These are phyloP conservation scores for Trichosporon ovoides DNA, from an alignment of 1,284 basidiomycete genomes.

Conservation along the genomic window DNA sequence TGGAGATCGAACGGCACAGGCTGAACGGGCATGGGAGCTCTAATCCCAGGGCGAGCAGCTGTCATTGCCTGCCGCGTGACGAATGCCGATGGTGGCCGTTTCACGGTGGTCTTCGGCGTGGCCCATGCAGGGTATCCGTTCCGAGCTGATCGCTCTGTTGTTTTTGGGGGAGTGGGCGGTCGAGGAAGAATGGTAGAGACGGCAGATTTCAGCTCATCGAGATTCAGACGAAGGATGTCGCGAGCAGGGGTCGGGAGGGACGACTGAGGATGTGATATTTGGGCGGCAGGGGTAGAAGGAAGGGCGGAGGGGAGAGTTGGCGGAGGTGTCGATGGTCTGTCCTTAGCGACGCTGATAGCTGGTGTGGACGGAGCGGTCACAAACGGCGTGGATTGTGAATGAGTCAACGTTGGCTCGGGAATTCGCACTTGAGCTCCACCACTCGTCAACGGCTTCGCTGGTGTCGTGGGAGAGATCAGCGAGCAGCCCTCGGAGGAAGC, in stretches of 20 bases:
- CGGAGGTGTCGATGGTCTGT: neutral
- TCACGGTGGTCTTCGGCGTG: neutral
- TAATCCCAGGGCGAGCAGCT: neutral
- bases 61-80: conserved; percentile 1
- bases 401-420: too few relatives aligned
- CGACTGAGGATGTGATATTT: neutral
- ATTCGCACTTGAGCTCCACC: too few relatives aligned
- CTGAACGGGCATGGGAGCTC: neutral
- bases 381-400: neutral
- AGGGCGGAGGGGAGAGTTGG: neutral
- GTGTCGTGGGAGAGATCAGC: neutral
- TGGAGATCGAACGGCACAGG: neutral
- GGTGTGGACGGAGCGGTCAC: neutral
- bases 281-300: neutral
- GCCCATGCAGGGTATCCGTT: conserved; percentile 7
- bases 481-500: too few relatives aligned
- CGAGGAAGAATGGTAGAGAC: conserved; percentile 1
- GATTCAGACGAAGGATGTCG: conserved; percentile 4
- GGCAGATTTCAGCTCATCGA: neutral
- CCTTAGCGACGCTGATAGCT: neutral
- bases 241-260: conserved; percentile 3
- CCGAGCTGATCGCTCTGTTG: conserved; percentile 3
- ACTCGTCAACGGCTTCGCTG: too few relatives aligned
- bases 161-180: conserved; percentile 11
- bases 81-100: neutral